Base-by-base conservation (phyloP, 2,329 filamentous ascomycete genomes). In the Endothia cerciana region DNA sequence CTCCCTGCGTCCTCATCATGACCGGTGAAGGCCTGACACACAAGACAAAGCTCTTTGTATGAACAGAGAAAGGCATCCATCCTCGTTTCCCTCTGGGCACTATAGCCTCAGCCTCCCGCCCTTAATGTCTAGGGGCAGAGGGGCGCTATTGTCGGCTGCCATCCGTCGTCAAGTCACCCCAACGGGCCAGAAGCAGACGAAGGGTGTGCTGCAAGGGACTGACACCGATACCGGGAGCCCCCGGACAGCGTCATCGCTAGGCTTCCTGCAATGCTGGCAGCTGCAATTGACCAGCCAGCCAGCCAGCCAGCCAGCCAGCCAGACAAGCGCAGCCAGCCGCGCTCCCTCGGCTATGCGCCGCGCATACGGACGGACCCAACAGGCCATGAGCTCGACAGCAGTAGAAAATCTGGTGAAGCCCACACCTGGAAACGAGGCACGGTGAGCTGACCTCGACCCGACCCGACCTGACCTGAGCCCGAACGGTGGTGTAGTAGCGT, bases 331-430 rank as follows among this genome's bases (percentile, higher is more conserved):
- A 10, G 43, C 43, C 43, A 22, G 43, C 43, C 43, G 63, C 62
- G 51, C 51, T 51, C 17, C 41, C 53, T 33, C 45, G 25, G 22
- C 56, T 55, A 38, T 40, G 62, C 56, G 60, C 62, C 62, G 60
- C 43, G 45, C 38, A 45, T 60, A 57, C 63, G 56, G 56, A 60
- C n/a, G n/a, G n/a, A n/a, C n/a, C n/a, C n/a, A n/a, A n/a, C n/a
- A n/a, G n/a, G n/a, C n/a, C n/a, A n/a, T n/a, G n/a, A n/a, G n/a
- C n/a, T n/a, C n/a, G n/a, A n/a, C n/a, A n/a, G n/a, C n/a, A n/a
- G n/a, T n/a, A n/a, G n/a, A n/a, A n/a, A n/a, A n/a, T n/a, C n/a
- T n/a, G n/a, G n/a, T n/a, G n/a, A n/a, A n/a, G n/a, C n/a, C n/a
- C n/a, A n/a, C n/a, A n/a, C n/a, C n/a, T n/a, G n/a, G n/a, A n/a